Evolutionary conservation across 2,329 filamentous ascomycete species (phyloP).

Genomic region (Colletotrichum sp.): DNA sequence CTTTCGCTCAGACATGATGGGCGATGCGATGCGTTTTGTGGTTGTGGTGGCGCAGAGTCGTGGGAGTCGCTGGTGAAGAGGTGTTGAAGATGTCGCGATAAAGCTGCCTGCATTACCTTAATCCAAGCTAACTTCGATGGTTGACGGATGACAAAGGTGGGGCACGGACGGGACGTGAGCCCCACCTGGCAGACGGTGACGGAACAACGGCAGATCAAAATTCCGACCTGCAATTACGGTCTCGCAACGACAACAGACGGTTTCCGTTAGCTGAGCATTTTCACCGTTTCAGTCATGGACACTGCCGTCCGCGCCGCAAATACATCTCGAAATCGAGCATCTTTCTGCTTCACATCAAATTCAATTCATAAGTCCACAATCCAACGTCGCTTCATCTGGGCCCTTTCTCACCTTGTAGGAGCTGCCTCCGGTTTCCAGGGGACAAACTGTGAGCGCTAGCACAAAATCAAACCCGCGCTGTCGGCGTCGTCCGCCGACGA

Average conservation of each 20-base stretch:
- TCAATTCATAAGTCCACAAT: neutral
- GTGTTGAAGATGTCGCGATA: neutral
- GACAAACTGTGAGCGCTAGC: neutral
- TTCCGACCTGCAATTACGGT: neutral
- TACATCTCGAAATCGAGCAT: neutral
- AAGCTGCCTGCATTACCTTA: neutral
- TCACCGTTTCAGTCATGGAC: neutral
- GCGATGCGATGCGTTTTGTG: neutral
- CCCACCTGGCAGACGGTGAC: neutral
- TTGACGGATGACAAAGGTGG: conserved; percentile 1
- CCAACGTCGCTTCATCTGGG: neutral
- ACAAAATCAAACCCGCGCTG: neutral
- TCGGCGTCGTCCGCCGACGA: neutral
- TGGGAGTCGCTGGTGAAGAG: neutral
- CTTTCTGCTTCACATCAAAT: neutral
- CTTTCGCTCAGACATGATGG: conserved; percentile 83
- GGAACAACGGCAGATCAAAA: neutral
- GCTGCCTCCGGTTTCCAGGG: neutral
- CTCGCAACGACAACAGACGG: neutral
- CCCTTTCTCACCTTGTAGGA: neutral
- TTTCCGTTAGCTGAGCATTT: neutral
- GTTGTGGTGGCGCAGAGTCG: neutral
- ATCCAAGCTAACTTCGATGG: neutral
- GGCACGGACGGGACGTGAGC: neutral
- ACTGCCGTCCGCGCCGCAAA: neutral